These are phyloP conservation scores for Krasilnikovozyma curviuscula DNA, from an alignment of 768 basidiomycete genomes.

Conservation along the genomic window DNA sequence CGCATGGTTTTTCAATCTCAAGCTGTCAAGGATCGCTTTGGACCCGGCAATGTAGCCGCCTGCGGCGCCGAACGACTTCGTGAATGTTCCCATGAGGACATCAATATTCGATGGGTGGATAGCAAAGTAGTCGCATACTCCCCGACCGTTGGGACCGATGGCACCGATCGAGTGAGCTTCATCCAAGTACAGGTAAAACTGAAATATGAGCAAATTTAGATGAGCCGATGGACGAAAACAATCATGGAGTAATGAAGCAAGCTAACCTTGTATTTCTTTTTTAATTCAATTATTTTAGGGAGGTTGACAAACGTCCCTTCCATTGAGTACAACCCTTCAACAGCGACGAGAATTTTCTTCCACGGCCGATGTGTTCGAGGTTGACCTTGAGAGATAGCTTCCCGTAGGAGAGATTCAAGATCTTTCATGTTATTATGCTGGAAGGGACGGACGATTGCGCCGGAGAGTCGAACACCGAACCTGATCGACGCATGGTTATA, in stretches of 20 bases:
- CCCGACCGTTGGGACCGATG: conserved; percentile 80
- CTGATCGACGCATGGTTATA: conserved; percentile 90
- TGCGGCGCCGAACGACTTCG: conserved; percentile 30
- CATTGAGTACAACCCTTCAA: conserved; percentile 96
- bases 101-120: conserved; percentile 64
- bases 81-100: conserved; percentile 96
- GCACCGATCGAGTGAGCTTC: conserved; percentile 97
- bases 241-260: not conserved
- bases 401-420: conserved; percentile 60
- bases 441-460: conserved; percentile 77
- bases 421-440: conserved; percentile 87
- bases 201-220: not conserved
- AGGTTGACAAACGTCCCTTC: conserved; percentile 85
- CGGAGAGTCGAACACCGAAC: conserved; percentile 71
- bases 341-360: conserved; percentile 90
- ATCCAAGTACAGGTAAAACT: conserved; percentile 93
- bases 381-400: conserved; percentile 91
- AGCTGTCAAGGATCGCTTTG: conserved; percentile 56
- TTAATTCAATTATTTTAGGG: conserved; percentile 62
- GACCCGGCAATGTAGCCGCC: conserved; percentile 64
- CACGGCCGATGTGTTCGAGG: conserved; percentile 95
- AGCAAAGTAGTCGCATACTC: conserved; percentile 84
- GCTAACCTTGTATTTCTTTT: conserved; percentile 81
- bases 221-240: too few species aligned
- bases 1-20: conserved; percentile 63